These are phyloP conservation scores for Boletales sp. DNA, from an alignment of 768 basidiomycete species.

Conservation along the genomic window DNA sequence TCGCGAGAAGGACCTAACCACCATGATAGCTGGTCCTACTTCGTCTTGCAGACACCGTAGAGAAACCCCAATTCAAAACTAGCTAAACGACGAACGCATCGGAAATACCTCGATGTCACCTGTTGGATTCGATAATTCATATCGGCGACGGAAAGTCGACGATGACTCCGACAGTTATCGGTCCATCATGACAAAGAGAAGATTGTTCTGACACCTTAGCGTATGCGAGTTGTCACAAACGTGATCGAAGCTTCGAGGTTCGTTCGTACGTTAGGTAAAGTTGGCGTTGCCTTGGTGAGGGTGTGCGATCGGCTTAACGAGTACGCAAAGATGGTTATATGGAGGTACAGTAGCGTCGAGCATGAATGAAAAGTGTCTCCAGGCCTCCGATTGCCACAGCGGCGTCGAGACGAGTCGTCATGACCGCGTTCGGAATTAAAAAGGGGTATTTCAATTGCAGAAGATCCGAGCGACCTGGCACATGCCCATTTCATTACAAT, in stretches of 20 bases:
- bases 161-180: slow-evolving; percentile 1
- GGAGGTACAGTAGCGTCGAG: slow-evolving; percentile 1
- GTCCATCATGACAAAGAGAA: slow-evolving; percentile 10
- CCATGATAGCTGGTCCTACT: not conserved
- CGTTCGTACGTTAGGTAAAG: not conserved
- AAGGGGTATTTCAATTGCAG: not conserved
- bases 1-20: not conserved
- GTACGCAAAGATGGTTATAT: slow-evolving; percentile 1
- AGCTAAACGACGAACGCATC: not conserved
- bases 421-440: slow-evolving; percentile 6
- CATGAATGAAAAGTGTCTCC: not conserved
- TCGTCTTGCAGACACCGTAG: not conserved
- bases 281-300: slow-evolving; percentile 11
- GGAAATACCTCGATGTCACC: not conserved
- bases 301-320: not conserved
- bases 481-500: slow-evolving; percentile 8
- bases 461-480: not conserved
- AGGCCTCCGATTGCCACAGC: not conserved
- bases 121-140: not conserved
- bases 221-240: not conserved
- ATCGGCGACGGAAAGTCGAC: not conserved
- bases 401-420: not conserved
- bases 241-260: slow-evolving; percentile 4
- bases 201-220: not conserved
- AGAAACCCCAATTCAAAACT: not conserved